Percentiles rank a stretch among this genome's conserved stretches.
These are phyloP conservation scores for Fusarium mundagurra DNA, from an alignment of 2,329 filamentous ascomycete species.

Conservation along the genomic window DNA sequence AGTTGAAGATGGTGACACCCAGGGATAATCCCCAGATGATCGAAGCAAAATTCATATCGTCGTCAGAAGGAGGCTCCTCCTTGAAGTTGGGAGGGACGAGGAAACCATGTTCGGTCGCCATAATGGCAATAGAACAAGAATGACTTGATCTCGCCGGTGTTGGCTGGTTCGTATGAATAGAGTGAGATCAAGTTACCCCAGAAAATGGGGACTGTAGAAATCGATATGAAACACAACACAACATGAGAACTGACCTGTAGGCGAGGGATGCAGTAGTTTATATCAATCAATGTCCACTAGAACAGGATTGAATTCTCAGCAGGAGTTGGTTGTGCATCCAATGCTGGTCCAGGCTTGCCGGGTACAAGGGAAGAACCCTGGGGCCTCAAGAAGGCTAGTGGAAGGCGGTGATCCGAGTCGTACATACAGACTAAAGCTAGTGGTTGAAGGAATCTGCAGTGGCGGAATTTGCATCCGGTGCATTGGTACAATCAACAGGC, in stretches of 20 bases:
- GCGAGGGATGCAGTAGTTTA: conserved; percentile 7
- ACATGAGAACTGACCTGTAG: neutral
- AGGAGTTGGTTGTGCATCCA: neutral
- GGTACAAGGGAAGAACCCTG: conserved; percentile 11
- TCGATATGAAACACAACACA: neutral
- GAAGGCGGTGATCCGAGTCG: conserved; percentile 37
- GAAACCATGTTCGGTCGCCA: conserved; percentile 29
- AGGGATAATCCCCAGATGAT: conserved; percentile 39
- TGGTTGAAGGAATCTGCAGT: conserved; percentile 1
- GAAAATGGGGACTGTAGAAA: neutral
- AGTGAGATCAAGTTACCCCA: neutral
- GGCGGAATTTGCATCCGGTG: conserved; percentile 1
- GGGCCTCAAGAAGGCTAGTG: conserved; percentile 21
- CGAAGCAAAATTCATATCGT: conserved; percentile 39
- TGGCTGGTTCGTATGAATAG: neutral
- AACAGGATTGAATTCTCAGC: neutral
- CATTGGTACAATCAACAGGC: neutral
- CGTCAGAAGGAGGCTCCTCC: conserved; percentile 9
- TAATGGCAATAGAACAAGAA: neutral
- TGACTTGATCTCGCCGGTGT: neutral
- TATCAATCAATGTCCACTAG: neutral
- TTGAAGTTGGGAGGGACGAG: conserved; percentile 33
- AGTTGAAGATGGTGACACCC: conserved; percentile 37
- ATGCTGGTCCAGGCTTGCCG: conserved; percentile 22
- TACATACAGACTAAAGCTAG: conserved; percentile 8